Conservation (phyloP, 2,329 filamentous ascomycete species). For the Metarhizium album region DNA sequence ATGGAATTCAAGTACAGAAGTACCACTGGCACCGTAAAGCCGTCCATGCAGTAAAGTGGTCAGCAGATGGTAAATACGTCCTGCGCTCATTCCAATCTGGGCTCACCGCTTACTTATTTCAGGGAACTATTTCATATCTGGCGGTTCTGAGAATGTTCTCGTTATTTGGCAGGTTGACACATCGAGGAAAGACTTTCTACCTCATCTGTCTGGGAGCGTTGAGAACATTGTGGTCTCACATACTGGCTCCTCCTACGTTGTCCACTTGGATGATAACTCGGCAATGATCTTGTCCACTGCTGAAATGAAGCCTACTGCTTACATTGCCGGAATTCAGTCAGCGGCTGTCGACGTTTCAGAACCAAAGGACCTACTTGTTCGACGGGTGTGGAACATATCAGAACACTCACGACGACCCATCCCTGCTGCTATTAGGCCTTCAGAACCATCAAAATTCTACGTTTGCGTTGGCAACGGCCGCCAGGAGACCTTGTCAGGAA, state of each 20-base stretch:
- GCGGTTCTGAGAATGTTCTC: constrained; percentile 79
- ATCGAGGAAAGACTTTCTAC: constrained; percentile 68
- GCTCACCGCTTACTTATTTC: constrained; percentile 18
- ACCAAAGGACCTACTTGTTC: constrained; percentile 42
- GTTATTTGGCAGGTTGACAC: constrained; percentile 93
- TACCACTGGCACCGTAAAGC: constrained; percentile 86
- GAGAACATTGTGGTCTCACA: constrained; percentile 77
- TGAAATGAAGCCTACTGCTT: constrained; percentile 75
- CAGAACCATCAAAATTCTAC: constrained; percentile 51
- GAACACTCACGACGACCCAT: constrained; percentile 37
- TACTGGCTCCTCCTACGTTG: constrained; percentile 66
- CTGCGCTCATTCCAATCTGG: not conserved
- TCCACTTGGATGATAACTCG: constrained; percentile 87
- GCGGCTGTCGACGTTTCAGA: constrained; percentile 38
- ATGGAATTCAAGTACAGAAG: constrained; percentile 49
- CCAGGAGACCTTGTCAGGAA: constrained; percentile 41
- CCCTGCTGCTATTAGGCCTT: constrained; percentile 53
- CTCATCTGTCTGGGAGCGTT: constrained; percentile 80
- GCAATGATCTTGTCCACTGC: constrained; percentile 82
- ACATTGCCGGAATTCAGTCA: constrained; percentile 72
- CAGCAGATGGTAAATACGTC: constrained; percentile 59
- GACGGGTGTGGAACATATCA: constrained; percentile 36
- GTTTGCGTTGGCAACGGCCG: constrained; percentile 56
- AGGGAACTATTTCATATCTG: constrained; percentile 92
- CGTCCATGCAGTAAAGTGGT: constrained; percentile 84